Conservation (phyloP, 257 asterid species). For the Phtheirospermum japonicum region DNA sequence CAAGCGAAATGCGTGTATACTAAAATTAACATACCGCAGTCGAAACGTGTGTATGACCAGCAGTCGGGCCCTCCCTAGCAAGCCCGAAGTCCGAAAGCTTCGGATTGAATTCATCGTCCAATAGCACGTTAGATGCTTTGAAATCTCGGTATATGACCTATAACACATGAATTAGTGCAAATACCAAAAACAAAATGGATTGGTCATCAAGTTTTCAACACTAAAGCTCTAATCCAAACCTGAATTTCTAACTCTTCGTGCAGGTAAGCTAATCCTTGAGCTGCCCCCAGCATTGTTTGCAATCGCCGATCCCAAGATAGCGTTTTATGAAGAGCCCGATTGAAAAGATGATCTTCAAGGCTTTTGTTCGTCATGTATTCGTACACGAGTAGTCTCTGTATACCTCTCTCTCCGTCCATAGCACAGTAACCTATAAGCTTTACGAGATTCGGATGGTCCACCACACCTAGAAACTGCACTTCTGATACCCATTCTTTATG, state of each 20-base stretch:
- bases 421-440: slow-evolving; percentile 82
- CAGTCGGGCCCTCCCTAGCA: slow-evolving; percentile 85
- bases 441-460: slow-evolving; percentile 79
- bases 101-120: slow-evolving; percentile 63
- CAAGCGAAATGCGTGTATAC: slow-evolving; percentile 17
- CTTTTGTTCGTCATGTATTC: slow-evolving; percentile 83
- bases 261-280: slow-evolving; percentile 73
- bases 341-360: slow-evolving; percentile 81
- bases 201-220: not conserved
- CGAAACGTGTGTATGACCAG: slow-evolving; percentile 67
- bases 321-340: slow-evolving; percentile 35
- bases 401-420: slow-evolving; percentile 83
- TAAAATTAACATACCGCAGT: slow-evolving; percentile 56
- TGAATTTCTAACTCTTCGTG: slow-evolving; percentile 87
- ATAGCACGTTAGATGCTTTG: slow-evolving; percentile 70
- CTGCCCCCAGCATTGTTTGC: slow-evolving; percentile 73
- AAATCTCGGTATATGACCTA: slow-evolving; percentile 89
- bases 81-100: slow-evolving; percentile 90
- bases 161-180: not conserved
- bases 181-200: not conserved
- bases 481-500: slow-evolving; percentile 93
- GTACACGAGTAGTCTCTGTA: slow-evolving; percentile 82
- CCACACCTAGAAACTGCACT: slow-evolving; percentile 83
- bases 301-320: slow-evolving; percentile 70
- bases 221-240: slow-evolving; percentile 33